Evolutionary conservation across 2,329 filamentous ascomycete species (phyloP), one percentile per base, ranked within the genome.

Genomic region (Cercospora nicotianae): DNA sequence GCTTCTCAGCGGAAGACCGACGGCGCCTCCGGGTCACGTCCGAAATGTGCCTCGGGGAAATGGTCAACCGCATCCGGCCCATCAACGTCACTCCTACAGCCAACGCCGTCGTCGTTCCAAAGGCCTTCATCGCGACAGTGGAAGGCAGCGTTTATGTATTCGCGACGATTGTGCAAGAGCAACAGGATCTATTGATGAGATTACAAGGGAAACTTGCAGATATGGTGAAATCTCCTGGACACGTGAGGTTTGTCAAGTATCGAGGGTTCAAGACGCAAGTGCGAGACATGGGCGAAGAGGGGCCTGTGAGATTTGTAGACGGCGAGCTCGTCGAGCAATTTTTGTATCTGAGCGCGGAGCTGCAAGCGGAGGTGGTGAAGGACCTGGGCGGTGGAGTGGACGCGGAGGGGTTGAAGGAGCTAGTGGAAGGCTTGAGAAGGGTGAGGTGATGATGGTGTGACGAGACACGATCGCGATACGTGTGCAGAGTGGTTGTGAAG

Each of bases 61-160:
- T 95, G 87, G 92, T 98, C 65, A 99, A 99, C 77, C 87, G 89
- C 33, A 96, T 98, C 65, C 87, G 90, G 23, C 87, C 87, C 30
- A 87, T 98, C 18, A 84, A 90, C 64, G 87, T 96, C 9, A 84
- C 87, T 30, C 83, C 88, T 3, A 85, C 85, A 18, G 82, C 87
- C 1, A 89, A 85, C 71, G 88, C 91, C 8, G 83, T 90, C 28
- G 88, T 97, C 7, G 82, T 90, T 7, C 94, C 95, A 0, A 89
- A 87, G 75, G 95, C 95, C 20, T 97, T 98, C 77, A 81, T 98
- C 63, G 94, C 87, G 67, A 98, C 95, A 64, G 94, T 94, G 59
- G 94, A 98, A 78, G 95, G 95, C 28, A 91, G 91, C 0, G 90
- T 99, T 60, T 97, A 97, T 79, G 87, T 99, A 71, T 94, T 95